phyloP scores from a whole-genome alignment of 257 asterid species.

The Nicotiana sylvestris region DNA sequence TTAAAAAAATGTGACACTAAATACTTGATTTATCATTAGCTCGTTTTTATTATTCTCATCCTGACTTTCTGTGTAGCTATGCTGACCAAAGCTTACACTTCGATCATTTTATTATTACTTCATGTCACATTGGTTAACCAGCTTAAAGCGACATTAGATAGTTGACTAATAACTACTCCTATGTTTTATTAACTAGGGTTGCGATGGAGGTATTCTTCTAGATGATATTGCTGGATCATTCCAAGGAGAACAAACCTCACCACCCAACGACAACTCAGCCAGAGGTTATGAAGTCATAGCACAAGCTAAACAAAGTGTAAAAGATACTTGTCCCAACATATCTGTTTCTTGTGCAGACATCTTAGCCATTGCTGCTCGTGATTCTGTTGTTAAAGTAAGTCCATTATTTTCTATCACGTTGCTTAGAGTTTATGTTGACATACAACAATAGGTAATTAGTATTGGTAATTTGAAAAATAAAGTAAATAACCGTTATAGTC shows the following conservation, averaged over 20 bases:
- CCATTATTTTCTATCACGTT: not conserved
- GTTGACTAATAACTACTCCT: not conserved
- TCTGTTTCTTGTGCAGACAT: constrained; percentile 12
- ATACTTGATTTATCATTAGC: no score
- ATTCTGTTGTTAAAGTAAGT: constrained; percentile 12
- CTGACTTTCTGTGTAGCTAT: no score
- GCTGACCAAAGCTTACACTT: no score
- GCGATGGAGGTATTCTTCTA: constrained; percentile 18
- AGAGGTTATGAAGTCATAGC: constrained; percentile 12
- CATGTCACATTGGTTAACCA: no score
- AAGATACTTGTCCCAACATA: not conserved
- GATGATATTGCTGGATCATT: constrained; percentile 9
- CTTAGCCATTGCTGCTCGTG: constrained; percentile 18
- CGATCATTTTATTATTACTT: no score
- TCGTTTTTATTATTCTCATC: no score
- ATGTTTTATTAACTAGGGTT: not conserved
- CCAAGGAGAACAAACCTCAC: constrained; percentile 4
- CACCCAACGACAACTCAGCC: constrained; percentile 5
- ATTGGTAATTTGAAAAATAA: no score
- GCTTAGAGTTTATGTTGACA: no score
- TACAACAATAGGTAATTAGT: no score
- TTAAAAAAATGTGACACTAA: no score
- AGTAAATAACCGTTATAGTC: no score
- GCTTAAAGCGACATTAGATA: not conserved
- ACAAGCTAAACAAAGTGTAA: constrained; percentile 7